Evolutionary conservation across 805 yeast species (phyloP).

Genomic region (Lipomyces anomalus): DNA sequence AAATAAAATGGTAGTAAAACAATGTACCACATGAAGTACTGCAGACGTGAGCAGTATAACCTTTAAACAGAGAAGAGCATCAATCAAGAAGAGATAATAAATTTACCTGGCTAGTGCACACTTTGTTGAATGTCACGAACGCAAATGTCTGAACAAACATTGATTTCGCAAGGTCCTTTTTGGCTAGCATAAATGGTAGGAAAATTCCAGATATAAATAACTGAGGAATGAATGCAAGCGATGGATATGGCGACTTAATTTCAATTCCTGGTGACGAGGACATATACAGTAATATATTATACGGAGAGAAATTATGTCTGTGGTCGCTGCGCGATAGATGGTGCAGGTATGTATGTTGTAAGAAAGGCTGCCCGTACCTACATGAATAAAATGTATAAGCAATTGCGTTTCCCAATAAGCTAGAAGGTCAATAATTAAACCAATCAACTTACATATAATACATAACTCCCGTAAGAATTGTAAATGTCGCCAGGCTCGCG

Average conservation of each 20-base stretch:
- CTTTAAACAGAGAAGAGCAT: too few species aligned
- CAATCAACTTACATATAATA: slow-evolving; percentile 37
- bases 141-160: slow-evolving; percentile 71
- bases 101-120: slow-evolving; percentile 84
- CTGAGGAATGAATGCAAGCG: slow-evolving; percentile 81
- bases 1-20: slow-evolving; percentile 74
- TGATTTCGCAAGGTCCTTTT: slow-evolving; percentile 43
- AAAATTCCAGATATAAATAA: slow-evolving; percentile 51
- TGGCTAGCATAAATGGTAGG: slow-evolving; percentile 49
- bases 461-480: slow-evolving; percentile 52
- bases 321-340: slow-evolving; percentile 84
- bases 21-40: slow-evolving; percentile 92
- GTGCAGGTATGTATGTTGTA: slow-evolving; percentile 73
- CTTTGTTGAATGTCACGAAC: slow-evolving; percentile 75
- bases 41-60: too few species aligned
- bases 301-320: slow-evolving; percentile 88
- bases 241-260: slow-evolving; percentile 35
- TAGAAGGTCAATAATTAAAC: background rate
- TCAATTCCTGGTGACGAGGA: slow-evolving; percentile 31
- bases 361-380: slow-evolving; percentile 65
- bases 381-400: background rate
- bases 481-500: slow-evolving; percentile 42
- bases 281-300: slow-evolving; percentile 58
- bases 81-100: too few species aligned
- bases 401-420: too few species aligned